These are phyloP conservation scores for Microsporum canis DNA, from an alignment of 2,329 filamentous ascomycete species.

Conservation along the genomic window DNA sequence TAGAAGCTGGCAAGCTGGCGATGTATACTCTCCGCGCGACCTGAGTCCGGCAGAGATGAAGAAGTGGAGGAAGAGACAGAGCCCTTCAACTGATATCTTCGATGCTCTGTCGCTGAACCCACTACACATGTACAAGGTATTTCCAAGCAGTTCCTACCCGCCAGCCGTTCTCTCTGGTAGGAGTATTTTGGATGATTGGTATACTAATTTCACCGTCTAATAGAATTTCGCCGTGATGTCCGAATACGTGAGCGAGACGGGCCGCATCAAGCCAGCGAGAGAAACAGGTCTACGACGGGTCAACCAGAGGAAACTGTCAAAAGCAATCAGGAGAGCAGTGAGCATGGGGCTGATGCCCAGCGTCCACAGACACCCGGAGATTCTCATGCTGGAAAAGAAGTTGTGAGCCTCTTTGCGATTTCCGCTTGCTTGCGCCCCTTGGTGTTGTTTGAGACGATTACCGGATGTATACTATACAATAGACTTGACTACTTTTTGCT, in stretches of 20 bases:
- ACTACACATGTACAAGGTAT: constrained; percentile 74
- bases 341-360: constrained; percentile 87
- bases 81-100: constrained; percentile 57
- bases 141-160: constrained; percentile 17
- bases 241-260: constrained; percentile 75
- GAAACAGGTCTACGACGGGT: constrained; percentile 71
- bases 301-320: constrained; percentile 88
- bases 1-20: constrained; percentile 63
- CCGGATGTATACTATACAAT: background rate
- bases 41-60: constrained; percentile 63
- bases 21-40: constrained; percentile 86
- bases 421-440: background rate
- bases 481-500: background rate
- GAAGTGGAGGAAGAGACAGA: constrained; percentile 59
- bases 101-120: constrained; percentile 72
- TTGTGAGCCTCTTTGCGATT: background rate
- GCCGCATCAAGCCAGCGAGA: constrained; percentile 66
- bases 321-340: constrained; percentile 78
- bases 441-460: background rate
- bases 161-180: background rate
- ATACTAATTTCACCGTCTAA: background rate
- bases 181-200: background rate
- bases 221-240: constrained; percentile 90
- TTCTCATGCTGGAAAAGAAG: constrained; percentile 37
- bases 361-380: constrained; percentile 77